Base-by-base conservation (phyloP, 2,329 filamentous ascomycete genomes). In the Colletotrichum sp. region DNA sequence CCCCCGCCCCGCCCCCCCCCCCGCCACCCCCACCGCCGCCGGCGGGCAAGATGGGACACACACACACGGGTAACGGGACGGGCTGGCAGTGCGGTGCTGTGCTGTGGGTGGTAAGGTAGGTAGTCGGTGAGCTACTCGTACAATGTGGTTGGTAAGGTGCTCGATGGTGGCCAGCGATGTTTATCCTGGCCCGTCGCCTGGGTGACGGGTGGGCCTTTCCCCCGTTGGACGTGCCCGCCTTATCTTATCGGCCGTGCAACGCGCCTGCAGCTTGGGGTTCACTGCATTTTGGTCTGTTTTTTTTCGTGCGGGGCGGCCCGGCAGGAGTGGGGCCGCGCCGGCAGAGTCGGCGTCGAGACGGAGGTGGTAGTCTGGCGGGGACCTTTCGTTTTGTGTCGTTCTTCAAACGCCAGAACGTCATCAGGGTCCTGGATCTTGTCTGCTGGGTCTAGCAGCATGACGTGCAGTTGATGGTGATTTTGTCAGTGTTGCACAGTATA, bases 211-310 rank as follows among this genome's bases (percentile, higher is more conserved):
- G 72, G 49, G 66, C 59, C 60, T 52, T 21, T 32, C 49, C 62
- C 62, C 57, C 39, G 62, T 49, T 24, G 68, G 44, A 52, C 36
- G 36, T 75, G 18, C 28, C 16, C 16, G n/a, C 13, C 39, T 65
- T 64, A 76, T 76, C 73, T 76, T 64, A 76, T 76, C 73, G 62
- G 28, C 36, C 49, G 49, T 68, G 65, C 36, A 66, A 75, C 72
- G 52, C 68, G 66, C 65, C 66, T 73, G 65, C 65, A 72, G 70
- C 49, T 72, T 59, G 64, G 39, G 32, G 66, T 59, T 59, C 67
- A 70, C 68, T 55, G 68, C 67, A 69, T 30, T 69, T 69, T 60
- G 68, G 68, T 18, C 26, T 24, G 30, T 18, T 52, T 72, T 34
- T 32, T 18, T 55, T 60, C 4, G 28, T 73, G 63, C 73, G 73